phyloP scores from a whole-genome alignment of 139 green algal genomes.

The Chlorokybus atmophyticus region DNA sequence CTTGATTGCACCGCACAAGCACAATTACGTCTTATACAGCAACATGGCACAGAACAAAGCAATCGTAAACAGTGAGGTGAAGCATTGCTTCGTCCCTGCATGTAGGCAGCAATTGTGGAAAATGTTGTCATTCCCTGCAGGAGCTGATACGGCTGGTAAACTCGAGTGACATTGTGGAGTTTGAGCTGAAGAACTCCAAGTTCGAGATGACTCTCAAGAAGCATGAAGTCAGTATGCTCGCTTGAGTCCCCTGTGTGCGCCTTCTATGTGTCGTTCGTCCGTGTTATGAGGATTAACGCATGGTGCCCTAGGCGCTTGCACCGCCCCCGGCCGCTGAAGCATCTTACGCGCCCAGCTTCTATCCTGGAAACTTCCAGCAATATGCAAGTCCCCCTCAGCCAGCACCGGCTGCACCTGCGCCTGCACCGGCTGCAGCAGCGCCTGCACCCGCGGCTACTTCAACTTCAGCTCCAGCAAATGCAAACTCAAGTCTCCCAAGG shows the following conservation, averaged over 20 bases:
- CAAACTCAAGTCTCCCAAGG: neutral
- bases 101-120: no score
- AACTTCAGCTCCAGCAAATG: neutral
- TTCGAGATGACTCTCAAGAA: slow-evolving; percentile 67
- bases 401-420: slow-evolving; percentile 32
- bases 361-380: neutral
- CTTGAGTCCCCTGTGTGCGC: no score
- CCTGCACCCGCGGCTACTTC: slow-evolving; percentile 27
- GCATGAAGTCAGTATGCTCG: no score
- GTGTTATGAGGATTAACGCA: slow-evolving; percentile 4
- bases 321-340: slow-evolving; percentile 8
- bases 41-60: no score
- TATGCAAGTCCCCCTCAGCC: neutral
- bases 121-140: no score
- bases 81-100: no score
- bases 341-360: neutral
- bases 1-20: no score
- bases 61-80: no score
- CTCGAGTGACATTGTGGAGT: slow-evolving; percentile 87
- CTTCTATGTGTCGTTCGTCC: slow-evolving; percentile 25
- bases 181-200: slow-evolving; percentile 80
- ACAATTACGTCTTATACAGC: no score
- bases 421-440: slow-evolving; percentile 41
- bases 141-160: slow-evolving; percentile 90
- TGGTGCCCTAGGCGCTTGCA: neutral